phyloP scores from a whole-genome alignment of 2,329 filamentous ascomycete species.

The Thermoascus crustaceus region DNA sequence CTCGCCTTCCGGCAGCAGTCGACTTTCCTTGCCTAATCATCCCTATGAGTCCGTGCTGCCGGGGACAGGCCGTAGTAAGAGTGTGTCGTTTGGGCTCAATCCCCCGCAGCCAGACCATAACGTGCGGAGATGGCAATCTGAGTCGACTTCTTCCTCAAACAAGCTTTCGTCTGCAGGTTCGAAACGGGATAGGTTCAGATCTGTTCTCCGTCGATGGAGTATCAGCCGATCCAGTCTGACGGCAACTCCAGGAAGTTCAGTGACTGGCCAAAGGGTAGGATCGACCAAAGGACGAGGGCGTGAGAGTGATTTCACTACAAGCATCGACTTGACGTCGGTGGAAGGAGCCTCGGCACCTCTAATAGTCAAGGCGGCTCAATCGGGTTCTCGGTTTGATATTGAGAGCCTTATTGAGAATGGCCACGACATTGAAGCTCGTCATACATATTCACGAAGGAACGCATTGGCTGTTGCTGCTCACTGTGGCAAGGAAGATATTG shows the following conservation, averaged over 20 bases:
- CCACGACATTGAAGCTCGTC: slow-evolving; percentile 22
- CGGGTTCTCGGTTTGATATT: slow-evolving; percentile 25
- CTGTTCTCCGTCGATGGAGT: slow-evolving; percentile 11
- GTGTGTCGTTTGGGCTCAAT: slow-evolving; percentile 10
- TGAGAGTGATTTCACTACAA: slow-evolving; percentile 22
- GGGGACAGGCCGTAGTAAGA: slow-evolving; percentile 13
- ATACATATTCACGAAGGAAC: slow-evolving; percentile 25
- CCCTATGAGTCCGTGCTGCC: slow-evolving; percentile 10
- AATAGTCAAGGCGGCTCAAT: slow-evolving; percentile 30
- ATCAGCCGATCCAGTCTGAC: slow-evolving; percentile 10
- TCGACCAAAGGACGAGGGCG: slow-evolving; percentile 13
- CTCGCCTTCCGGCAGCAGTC: slow-evolving; percentile 4
- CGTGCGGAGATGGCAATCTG: slow-evolving; percentile 15
- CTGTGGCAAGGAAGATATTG: slow-evolving; percentile 31
- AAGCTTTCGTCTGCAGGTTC: slow-evolving; percentile 10
- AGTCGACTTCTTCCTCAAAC: no score
- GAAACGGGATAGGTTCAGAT: slow-evolving; percentile 14
- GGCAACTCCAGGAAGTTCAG: slow-evolving; percentile 7
- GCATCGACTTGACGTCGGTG: slow-evolving; percentile 26
- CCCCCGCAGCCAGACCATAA: slow-evolving; percentile 5
- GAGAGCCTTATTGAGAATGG: slow-evolving; percentile 25
- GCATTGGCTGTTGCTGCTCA: slow-evolving; percentile 33
- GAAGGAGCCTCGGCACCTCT: slow-evolving; percentile 22
- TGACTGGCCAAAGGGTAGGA: slow-evolving; percentile 8
- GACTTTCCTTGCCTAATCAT: slow-evolving; percentile 11